phyloP scores from a whole-genome alignment of 805 yeast genomes.

The Wickerhamomyces pijperi region DNA sequence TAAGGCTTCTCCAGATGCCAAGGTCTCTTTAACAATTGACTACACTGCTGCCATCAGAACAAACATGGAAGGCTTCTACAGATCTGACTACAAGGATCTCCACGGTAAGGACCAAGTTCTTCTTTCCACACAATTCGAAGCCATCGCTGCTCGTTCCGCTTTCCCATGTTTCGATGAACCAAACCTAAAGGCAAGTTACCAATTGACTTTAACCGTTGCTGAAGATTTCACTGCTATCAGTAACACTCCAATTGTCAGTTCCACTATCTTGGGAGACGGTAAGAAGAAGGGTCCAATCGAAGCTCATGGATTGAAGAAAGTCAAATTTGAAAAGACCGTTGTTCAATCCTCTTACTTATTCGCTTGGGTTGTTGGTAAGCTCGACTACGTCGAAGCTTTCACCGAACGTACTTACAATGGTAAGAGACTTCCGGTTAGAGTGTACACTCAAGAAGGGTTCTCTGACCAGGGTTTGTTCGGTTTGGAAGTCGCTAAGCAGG shows the following conservation, averaged over 20 bases:
- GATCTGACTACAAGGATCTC: constrained; percentile 47
- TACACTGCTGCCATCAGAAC: constrained; percentile 54
- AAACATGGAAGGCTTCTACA: constrained; percentile 73
- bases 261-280: constrained; percentile 30
- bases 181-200: constrained; percentile 63
- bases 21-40: constrained; percentile 33
- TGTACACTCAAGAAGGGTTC: constrained; percentile 70
- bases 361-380: constrained; percentile 74
- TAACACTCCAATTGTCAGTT: constrained; percentile 51
- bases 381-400: constrained; percentile 50
- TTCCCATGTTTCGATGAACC: constrained; percentile 85
- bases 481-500: constrained; percentile 62
- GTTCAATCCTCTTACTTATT: constrained; percentile 72
- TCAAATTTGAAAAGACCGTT: constrained; percentile 60
- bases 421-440: constrained; percentile 68
- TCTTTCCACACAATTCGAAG: constrained; percentile 79
- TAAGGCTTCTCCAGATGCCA: constrained; percentile 22
- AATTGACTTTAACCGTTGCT: constrained; percentile 47
- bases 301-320: constrained; percentile 15
- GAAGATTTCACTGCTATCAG: constrained; percentile 47
- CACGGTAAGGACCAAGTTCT: constrained; percentile 58
- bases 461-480: constrained; percentile 61
- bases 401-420: constrained; percentile 28
- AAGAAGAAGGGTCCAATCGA: constrained; percentile 38
- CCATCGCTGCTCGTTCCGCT: constrained; percentile 76